Evolutionary conservation across 176 grass and related monocot genomes (phyloP).

Genomic region (Oryza brachyantha): DNA sequence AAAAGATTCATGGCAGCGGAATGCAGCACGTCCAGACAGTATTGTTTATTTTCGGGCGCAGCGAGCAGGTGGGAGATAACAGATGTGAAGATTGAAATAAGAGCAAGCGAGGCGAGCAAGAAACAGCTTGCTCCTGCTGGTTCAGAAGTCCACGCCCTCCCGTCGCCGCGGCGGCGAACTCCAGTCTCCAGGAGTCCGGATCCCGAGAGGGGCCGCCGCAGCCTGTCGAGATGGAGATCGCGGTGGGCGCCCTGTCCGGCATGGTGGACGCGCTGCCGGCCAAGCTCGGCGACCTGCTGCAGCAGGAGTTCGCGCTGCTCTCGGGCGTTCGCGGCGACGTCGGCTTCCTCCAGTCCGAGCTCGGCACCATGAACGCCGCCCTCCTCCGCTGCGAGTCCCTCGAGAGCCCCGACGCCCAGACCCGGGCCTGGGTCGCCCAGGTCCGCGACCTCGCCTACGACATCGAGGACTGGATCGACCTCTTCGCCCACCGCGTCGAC

Average conservation of each 20-base stretch:
- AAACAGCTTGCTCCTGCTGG: not conserved
- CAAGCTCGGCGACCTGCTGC: slow-evolving; percentile 37
- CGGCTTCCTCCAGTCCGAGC: slow-evolving; percentile 29
- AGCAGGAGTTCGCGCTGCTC: slow-evolving; percentile 39
- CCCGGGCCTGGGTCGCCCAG: not conserved
- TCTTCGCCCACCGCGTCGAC: slow-evolving; percentile 36
- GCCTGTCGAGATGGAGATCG: slow-evolving; percentile 32
- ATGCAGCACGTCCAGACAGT: no score
- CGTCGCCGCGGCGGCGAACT: not conserved
- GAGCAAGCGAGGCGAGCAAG: not conserved
- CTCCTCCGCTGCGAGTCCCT: slow-evolving; percentile 23
- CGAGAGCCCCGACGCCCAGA: slow-evolving; percentile 27
- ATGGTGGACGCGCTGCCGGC: slow-evolving; percentile 37
- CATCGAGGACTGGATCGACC: slow-evolving; percentile 38
- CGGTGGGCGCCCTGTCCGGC: slow-evolving; percentile 37
- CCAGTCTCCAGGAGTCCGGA: not conserved
- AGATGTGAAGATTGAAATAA: no score
- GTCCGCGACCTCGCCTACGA: slow-evolving; percentile 40
- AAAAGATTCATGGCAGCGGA: no score
- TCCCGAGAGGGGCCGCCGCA: not conserved
- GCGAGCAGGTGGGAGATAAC: no score
- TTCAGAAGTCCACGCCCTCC: slow-evolving; percentile 26
- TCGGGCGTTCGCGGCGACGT: slow-evolving; percentile 36
- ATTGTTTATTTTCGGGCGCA: no score
- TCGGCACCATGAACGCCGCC: slow-evolving; percentile 27